phyloP scores from a whole-genome alignment of 1,284 basidiomycete species.

The Leccinum ponderosum region DNA sequence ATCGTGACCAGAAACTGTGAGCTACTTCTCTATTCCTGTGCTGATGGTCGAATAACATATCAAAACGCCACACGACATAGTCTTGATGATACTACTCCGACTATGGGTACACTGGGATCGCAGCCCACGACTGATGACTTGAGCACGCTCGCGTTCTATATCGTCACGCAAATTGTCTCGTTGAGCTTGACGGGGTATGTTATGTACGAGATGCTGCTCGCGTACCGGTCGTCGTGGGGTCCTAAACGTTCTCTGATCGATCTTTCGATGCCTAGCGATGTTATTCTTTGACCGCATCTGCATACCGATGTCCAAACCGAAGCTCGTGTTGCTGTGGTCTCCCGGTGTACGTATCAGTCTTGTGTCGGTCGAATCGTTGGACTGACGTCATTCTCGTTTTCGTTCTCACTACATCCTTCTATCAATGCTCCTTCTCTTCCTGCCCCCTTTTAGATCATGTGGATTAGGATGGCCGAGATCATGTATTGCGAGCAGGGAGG shows the following conservation, averaged over 20 bases:
- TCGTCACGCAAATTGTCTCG: constrained; percentile 33
- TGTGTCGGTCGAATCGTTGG: not conserved
- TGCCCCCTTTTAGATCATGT: constrained; percentile 21
- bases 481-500: too few relatives aligned
- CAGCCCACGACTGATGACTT: constrained; percentile 33
- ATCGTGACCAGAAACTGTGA: constrained; percentile 42
- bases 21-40: constrained; percentile 8
- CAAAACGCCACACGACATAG: not conserved
- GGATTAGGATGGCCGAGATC: too few relatives aligned
- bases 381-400: not conserved
- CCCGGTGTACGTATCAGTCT: constrained; percentile 30
- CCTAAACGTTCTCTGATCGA: too few relatives aligned
- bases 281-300: constrained; percentile 20
- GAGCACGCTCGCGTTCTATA: constrained; percentile 35
- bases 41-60: not conserved
- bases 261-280: not conserved
- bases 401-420: not conserved
- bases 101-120: constrained; percentile 40
- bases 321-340: constrained; percentile 31
- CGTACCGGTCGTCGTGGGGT: constrained; percentile 9
- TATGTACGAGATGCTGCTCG: constrained; percentile 34
- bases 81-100: constrained; percentile 40
- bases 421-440: not conserved
- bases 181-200: constrained; percentile 30
- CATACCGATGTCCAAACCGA: constrained; percentile 10